These are phyloP conservation scores for Pseudonectria foliicola DNA, from an alignment of 2,329 filamentous ascomycete genomes.

Conservation along the genomic window DNA sequence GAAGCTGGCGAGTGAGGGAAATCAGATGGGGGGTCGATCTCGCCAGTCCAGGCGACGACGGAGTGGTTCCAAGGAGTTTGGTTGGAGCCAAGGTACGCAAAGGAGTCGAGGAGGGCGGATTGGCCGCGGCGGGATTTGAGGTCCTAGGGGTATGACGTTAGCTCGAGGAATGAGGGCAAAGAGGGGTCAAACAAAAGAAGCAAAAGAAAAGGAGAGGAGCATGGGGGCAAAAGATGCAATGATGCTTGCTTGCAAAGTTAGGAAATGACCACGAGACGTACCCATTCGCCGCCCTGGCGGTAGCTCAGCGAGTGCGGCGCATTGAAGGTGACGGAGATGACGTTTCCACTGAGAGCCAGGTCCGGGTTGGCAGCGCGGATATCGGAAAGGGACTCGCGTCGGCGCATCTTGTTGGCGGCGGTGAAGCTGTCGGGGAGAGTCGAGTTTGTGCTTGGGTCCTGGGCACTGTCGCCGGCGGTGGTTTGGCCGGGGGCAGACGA, in stretches of 20 bases:
- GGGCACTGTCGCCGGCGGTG: slow-evolving; percentile 4
- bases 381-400: slow-evolving; percentile 46
- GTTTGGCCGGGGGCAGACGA: neutral
- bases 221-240: too few species aligned
- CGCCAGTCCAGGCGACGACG: slow-evolving; percentile 90
- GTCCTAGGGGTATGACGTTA: slow-evolving; percentile 42
- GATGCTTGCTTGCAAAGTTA: too few species aligned
- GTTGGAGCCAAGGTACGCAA: slow-evolving; percentile 79
- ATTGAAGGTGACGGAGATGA: slow-evolving; percentile 60
- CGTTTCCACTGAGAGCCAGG: slow-evolving; percentile 53
- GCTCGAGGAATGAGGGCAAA: slow-evolving; percentile 4
- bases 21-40: slow-evolving; percentile 51
- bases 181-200: slow-evolving; percentile 1
- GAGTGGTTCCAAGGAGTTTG: slow-evolving; percentile 84
- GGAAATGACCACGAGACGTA: too few species aligned
- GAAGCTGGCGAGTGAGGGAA: slow-evolving; percentile 25
- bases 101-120: slow-evolving; percentile 87
- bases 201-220: neutral
- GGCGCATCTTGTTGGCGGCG: slow-evolving; percentile 28
- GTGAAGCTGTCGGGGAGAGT: too few species aligned
- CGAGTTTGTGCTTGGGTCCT: slow-evolving; percentile 6
- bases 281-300: slow-evolving; percentile 53
- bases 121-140: slow-evolving; percentile 74
- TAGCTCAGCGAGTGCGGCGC: slow-evolving; percentile 55
- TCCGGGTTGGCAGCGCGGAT: slow-evolving; percentile 50